Conservation (phyloP, 129 eudicot species). For the Logfia minima region DNA sequence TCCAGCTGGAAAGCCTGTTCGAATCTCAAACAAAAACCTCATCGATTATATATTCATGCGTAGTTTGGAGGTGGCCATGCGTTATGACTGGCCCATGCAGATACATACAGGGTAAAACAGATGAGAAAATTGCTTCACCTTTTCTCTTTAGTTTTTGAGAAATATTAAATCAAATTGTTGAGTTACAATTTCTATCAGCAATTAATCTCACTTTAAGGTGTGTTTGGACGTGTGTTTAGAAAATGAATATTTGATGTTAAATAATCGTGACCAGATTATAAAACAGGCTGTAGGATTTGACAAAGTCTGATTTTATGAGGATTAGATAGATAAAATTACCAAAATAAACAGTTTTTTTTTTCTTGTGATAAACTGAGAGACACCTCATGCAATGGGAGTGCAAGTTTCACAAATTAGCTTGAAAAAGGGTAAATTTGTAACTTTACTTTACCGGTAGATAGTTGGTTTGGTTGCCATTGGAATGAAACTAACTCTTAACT, state of each 20-base stretch:
- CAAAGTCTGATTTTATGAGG: no score
- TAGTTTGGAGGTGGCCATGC: slow-evolving; percentile 79
- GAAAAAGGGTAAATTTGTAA: neutral
- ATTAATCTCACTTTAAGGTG: neutral
- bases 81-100: slow-evolving; percentile 82
- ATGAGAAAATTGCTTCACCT: neutral
- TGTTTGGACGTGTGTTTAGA: neutral
- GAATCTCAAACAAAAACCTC: slow-evolving; percentile 64
- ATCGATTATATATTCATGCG: slow-evolving; percentile 71
- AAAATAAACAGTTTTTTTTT: neutral
- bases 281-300: neutral
- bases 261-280: neutral
- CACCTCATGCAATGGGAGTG: neutral
- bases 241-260: neutral
- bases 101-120: slow-evolving; percentile 87
- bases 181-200: neutral
- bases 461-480: no score
- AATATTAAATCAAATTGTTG: neutral
- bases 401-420: neutral
- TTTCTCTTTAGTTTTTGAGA: slow-evolving; percentile 4
- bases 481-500: neutral
- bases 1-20: slow-evolving; percentile 76
- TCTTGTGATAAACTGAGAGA: neutral
- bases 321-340: neutral
- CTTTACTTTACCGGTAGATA: no score